A percentile compares a stretch with the other conserved stretches of the same genome.
These are phyloP conservation scores for Forsythia suspensa DNA, from an alignment of 257 asterid genomes.

Conservation along the genomic window DNA sequence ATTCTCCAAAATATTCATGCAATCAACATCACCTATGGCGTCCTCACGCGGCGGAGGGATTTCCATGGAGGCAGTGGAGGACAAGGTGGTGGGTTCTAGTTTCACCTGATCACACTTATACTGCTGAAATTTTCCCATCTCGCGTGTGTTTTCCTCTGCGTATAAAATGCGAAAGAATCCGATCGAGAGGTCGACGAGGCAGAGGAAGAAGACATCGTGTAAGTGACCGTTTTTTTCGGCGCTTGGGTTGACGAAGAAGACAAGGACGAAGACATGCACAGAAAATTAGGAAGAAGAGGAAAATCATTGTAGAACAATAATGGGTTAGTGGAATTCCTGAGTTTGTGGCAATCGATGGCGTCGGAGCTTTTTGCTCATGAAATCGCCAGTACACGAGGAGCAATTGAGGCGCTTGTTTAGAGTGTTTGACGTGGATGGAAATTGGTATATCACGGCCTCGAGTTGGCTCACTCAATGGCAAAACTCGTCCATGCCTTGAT, in stretches of 20 bases:
- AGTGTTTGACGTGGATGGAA: too few relatives aligned
- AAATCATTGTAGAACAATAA: constrained; percentile 48
- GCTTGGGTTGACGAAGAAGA: constrained; percentile 67
- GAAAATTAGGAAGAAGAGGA: constrained; percentile 71
- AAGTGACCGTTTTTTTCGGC: constrained; percentile 18
- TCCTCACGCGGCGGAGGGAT: constrained; percentile 24
- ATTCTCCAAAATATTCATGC: constrained; percentile 62
- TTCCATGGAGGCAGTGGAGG: constrained; percentile 58
- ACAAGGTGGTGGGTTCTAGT: constrained; percentile 25
- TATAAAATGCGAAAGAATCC: constrained; percentile 39
- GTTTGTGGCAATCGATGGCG: too few relatives aligned
- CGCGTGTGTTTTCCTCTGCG: constrained; percentile 23
- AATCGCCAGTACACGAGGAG: too few relatives aligned
- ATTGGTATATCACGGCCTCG: too few relatives aligned
- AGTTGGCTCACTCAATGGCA: too few relatives aligned
- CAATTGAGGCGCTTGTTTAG: too few relatives aligned
- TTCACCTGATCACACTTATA: not conserved
- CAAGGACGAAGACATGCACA: constrained; percentile 93
- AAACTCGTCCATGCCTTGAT: too few relatives aligned
- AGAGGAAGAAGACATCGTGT: constrained; percentile 46
- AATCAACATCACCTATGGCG: constrained; percentile 32
- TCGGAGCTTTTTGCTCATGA: too few relatives aligned
- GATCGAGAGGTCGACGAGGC: constrained; percentile 35
- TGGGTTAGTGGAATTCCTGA: too few relatives aligned
- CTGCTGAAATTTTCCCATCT: constrained; percentile 5